Evolutionary conservation across 768 basidiomycete species (phyloP).

Genomic region (Russula lepida): DNA sequence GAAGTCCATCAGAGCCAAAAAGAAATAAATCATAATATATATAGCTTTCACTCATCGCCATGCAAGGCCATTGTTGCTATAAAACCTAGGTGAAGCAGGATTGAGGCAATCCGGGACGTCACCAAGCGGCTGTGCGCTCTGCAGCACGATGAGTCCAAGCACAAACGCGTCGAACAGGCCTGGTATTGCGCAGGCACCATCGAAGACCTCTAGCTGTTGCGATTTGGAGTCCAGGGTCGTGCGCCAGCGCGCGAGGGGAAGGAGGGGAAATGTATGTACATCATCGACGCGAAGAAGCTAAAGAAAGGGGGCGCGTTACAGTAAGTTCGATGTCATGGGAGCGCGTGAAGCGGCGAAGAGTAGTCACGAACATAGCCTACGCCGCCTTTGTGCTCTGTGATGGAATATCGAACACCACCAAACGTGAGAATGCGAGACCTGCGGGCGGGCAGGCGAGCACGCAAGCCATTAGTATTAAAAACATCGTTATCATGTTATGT

Average conservation of each 20-base stretch:
- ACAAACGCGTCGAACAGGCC: constrained; percentile 12
- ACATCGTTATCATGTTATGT: too few relatives aligned
- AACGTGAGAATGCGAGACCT: constrained; percentile 14
- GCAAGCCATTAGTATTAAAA: neutral
- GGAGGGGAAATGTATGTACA: neutral
- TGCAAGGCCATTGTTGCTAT: neutral
- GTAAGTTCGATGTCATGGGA: too few relatives aligned
- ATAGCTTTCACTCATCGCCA: neutral
- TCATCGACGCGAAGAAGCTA: constrained; percentile 3
- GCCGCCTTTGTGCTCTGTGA: constrained; percentile 6
- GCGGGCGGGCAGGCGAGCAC: too few relatives aligned
- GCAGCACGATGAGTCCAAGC: constrained; percentile 10
- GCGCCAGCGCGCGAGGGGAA: constrained; percentile 14
- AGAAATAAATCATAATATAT: neutral
- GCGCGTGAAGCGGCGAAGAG: neutral
- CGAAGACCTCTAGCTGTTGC: constrained; percentile 11
- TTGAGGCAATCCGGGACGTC: constrained; percentile 4
- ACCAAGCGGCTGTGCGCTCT: constrained; percentile 13
- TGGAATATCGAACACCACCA: neutral
- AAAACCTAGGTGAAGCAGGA: constrained; percentile 2
- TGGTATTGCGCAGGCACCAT: neutral
- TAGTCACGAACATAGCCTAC: constrained; percentile 7
- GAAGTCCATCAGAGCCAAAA: neutral
- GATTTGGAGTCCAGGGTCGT: neutral
- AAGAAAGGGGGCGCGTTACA: neutral